Conservation (phyloP, 2,329 filamentous ascomycete species). For the Neofusicoccum umdonicola region DNA sequence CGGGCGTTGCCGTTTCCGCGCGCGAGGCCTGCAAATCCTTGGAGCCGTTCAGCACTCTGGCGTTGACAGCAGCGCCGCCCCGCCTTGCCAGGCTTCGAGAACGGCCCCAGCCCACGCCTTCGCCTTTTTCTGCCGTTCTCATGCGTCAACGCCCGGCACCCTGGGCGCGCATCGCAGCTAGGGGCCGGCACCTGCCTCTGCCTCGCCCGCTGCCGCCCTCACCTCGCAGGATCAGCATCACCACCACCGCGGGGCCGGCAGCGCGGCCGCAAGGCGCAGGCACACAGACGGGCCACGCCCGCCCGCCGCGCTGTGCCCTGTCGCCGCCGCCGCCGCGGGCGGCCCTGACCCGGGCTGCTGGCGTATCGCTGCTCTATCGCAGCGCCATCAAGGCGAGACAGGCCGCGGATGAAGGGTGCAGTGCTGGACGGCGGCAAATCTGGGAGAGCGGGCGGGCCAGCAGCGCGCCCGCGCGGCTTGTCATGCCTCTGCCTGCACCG, state of each 20-base stretch:
- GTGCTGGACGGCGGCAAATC: slow-evolving; percentile 9
- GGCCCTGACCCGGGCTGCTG: background rate
- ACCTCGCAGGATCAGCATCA: background rate
- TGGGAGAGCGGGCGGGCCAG: slow-evolving; percentile 1
- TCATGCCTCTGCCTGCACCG: background rate
- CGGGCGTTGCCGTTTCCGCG: slow-evolving; percentile 16
- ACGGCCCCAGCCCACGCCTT: slow-evolving; percentile 3
- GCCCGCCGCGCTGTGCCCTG: background rate
- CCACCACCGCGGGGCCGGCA: slow-evolving; percentile 3
- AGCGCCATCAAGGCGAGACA: slow-evolving; percentile 16
- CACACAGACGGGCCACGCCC: background rate
- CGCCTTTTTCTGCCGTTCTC: slow-evolving; percentile 11
- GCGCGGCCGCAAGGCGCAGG: background rate
- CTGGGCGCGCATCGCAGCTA: slow-evolving; percentile 17
- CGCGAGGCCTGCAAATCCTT: slow-evolving; percentile 14
- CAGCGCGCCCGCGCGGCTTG: background rate
- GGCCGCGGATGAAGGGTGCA: slow-evolving; percentile 1
- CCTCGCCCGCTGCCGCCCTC: background rate
- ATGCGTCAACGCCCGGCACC: slow-evolving; percentile 14
- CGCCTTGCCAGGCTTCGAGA: slow-evolving; percentile 18
- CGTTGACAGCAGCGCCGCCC: slow-evolving; percentile 18
- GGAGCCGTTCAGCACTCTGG: slow-evolving; percentile 16
- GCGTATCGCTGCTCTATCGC: slow-evolving; percentile 10
- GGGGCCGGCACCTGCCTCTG: slow-evolving; percentile 1
- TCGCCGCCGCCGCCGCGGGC: background rate